Evolutionary conservation across 2,329 filamentous ascomycete species (phyloP).

Genomic region (Trichoderma semiorbis): DNA sequence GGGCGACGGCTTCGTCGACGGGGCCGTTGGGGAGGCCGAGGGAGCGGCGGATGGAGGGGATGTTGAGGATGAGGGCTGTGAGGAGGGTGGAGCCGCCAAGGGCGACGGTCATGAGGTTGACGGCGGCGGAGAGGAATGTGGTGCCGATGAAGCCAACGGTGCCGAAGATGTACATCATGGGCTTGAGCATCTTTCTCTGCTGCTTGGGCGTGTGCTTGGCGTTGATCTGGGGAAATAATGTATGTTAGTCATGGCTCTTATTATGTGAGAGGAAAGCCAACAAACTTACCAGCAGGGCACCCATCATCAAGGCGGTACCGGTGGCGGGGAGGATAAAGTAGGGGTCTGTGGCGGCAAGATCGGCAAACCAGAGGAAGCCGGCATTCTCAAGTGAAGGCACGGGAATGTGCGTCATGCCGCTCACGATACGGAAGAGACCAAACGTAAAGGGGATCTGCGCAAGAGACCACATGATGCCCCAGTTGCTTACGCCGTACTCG

Average conservation of each 20-base stretch:
- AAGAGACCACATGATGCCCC: conserved; percentile 38
- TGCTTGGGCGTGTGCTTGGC: conserved; percentile 31
- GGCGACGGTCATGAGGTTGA: conserved; percentile 48
- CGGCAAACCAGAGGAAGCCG: conserved; percentile 72
- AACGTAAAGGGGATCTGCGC: conserved; percentile 65
- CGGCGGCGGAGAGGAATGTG: conserved; percentile 45
- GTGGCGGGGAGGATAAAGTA: conserved; percentile 68
- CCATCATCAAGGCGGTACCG: conserved; percentile 54
- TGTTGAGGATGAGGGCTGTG: conserved; percentile 38
- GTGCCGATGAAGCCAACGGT: conserved; percentile 44
- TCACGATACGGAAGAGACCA: conserved; percentile 75
- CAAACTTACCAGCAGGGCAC: conserved; percentile 49
- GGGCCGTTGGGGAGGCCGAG: conserved; percentile 37
- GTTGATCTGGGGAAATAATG: conserved; percentile 32
- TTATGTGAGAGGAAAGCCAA: too few relatives aligned
- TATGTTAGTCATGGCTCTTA: conserved; percentile 19
- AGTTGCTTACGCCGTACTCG: conserved; percentile 34
- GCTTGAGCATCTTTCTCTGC: conserved; percentile 38
- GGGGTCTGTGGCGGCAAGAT: conserved; percentile 75
- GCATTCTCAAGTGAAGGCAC: conserved; percentile 74
- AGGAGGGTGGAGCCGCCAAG: conserved; percentile 37
- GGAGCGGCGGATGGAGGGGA: conserved; percentile 36
- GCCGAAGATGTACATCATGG: conserved; percentile 43
- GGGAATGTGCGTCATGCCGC: conserved; percentile 71
- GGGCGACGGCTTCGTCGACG: conserved; percentile 20